These are phyloP conservation scores for Sorghum bicolor DNA, from an alignment of 176 grass and related monocot species.

Conservation along the genomic window Sorghum_bicolor_NCBIv3 NC_012870.2:60969001-60969500, in stretches of 20 bases:
- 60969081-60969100: conserved; percentile 11
- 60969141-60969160: neutral
- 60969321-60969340: neutral
- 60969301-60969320: neutral
- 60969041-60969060: neutral
- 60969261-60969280: neutral
- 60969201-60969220: neutral
- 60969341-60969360: neutral
- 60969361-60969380: neutral
- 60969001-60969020: conserved; percentile 2
- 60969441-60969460: neutral
- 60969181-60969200: neutral
- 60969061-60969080: neutral
- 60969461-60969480: neutral
- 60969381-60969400: neutral
- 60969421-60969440: neutral
- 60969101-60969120: neutral
- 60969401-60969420: neutral
- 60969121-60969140: neutral
- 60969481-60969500: neutral
- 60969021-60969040: conserved; percentile 14
- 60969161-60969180: neutral
- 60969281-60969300: conserved; percentile 10
- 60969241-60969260: neutral
- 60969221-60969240: neutral